phyloP scores from a whole-genome alignment of 2,329 filamentous ascomycete genomes.

The Orbilia javanica region DNA sequence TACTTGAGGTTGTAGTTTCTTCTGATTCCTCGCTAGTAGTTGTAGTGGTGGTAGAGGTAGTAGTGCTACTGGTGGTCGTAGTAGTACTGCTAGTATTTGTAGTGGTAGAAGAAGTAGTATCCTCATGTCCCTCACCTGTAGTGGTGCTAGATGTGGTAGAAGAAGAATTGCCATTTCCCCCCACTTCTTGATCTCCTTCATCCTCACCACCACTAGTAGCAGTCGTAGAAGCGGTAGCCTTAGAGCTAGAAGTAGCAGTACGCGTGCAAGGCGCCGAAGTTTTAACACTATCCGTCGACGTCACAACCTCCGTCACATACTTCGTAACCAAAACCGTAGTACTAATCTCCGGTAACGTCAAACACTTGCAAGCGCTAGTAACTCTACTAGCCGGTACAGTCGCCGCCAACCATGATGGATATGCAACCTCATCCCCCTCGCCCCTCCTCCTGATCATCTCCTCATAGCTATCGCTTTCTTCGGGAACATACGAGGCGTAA shows the following conservation, averaged over 20 bases:
- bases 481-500: background rate
- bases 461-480: background rate
- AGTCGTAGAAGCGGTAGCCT: background rate
- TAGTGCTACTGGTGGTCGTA: background rate
- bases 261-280: background rate
- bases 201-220: background rate
- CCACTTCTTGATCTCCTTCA: background rate
- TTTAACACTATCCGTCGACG: slow-evolving; percentile 8
- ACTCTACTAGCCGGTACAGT: slow-evolving; percentile 33
- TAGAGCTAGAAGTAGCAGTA: background rate
- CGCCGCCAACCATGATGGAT: slow-evolving; percentile 20
- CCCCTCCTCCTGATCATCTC: background rate
- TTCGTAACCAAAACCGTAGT: slow-evolving; percentile 25
- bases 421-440: background rate
- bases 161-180: background rate
- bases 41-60: background rate
- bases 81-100: background rate
- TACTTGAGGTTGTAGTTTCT: background rate
- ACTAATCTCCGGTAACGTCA: background rate
- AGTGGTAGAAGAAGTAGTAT: too few species aligned
- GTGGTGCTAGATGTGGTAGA: background rate
- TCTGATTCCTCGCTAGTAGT: background rate
- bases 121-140: too few species aligned
- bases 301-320: background rate
- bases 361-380: slow-evolving; percentile 26